Percentiles rank a stretch among this genome's conserved stretches.
These are phyloP conservation scores for Penicillium soppii DNA, from an alignment of 495 filamentous ascomycete genomes.

Conservation along the genomic window DNA sequence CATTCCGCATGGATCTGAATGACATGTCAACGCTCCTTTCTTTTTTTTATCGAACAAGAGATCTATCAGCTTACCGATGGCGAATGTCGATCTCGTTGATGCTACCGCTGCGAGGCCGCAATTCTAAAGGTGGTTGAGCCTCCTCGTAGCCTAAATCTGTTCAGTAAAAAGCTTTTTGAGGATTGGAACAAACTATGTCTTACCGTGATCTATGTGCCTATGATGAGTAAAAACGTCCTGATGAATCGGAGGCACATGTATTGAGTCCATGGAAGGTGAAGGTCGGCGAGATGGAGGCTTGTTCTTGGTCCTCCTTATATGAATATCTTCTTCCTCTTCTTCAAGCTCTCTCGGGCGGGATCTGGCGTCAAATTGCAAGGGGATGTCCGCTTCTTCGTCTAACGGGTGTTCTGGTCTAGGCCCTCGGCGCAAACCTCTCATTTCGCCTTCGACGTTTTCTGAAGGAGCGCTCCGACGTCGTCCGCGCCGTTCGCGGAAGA, in stretches of 20 bases:
- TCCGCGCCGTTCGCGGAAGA: constrained; percentile 2
- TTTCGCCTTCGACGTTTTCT: not conserved
- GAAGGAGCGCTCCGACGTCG: not conserved
- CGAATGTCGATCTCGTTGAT: constrained; percentile 54
- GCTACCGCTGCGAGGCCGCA: constrained; percentile 25
- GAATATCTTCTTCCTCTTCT: constrained; percentile 16
- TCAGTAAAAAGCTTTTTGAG: not conserved
- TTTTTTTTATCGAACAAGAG: not conserved
- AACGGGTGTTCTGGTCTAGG: not conserved
- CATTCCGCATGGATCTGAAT: constrained; percentile 1
- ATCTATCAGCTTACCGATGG: constrained; percentile 26
- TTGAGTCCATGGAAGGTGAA: constrained; percentile 49
- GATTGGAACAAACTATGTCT: not conserved
- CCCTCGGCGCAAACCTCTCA: not conserved
- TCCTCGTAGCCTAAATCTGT: constrained; percentile 18
- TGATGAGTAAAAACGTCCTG: constrained; percentile 85
- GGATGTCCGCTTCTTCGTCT: constrained; percentile 15
- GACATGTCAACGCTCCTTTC: no score
- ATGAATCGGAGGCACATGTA: constrained; percentile 69
- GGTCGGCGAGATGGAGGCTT: constrained; percentile 32
- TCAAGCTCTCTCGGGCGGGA: constrained; percentile 12
- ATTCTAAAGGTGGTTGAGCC: constrained; percentile 32
- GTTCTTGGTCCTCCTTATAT: constrained; percentile 9
- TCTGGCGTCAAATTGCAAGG: constrained; percentile 17
- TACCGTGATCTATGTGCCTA: constrained; percentile 82